Evolutionary conservation across 179 eudicot genomes (phyloP).

Genomic region (Nepenthes alata): DNA sequence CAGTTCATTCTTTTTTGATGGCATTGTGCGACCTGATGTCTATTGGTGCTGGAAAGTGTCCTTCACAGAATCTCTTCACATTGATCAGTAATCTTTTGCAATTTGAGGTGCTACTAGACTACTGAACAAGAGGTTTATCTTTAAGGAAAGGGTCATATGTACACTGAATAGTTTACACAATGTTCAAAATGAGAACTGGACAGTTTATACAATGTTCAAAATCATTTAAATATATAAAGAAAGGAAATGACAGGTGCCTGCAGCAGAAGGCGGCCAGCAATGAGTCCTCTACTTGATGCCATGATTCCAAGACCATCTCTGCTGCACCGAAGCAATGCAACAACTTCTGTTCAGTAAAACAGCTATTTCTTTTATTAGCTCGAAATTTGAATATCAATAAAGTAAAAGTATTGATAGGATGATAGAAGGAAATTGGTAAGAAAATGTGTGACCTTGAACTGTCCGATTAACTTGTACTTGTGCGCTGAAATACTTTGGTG

Average conservation of each 20-base stretch:
- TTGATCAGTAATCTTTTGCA: too few species aligned
- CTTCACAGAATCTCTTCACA: too few species aligned
- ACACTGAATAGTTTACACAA: too few species aligned
- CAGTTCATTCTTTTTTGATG: too few species aligned
- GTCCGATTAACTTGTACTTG: conserved; percentile 71
- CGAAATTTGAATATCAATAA: not conserved
- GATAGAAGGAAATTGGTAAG: not conserved
- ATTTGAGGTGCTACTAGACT: too few species aligned
- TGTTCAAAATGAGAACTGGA: too few species aligned
- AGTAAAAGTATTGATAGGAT: not conserved
- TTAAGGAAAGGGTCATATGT: too few species aligned
- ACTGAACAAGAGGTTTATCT: too few species aligned
- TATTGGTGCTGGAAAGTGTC: too few species aligned
- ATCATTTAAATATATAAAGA: not conserved
- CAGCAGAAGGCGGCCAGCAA: conserved; percentile 73
- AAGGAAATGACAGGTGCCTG: conserved; percentile 32
- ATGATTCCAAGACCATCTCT: conserved; percentile 88
- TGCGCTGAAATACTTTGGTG: conserved; percentile 73
- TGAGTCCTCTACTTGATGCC: conserved; percentile 92
- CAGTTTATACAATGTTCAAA: too few species aligned
- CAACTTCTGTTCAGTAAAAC: conserved; percentile 46
- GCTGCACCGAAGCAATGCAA: conserved; percentile 92
- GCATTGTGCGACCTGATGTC: too few species aligned
- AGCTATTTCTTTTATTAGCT: conserved; percentile 1
- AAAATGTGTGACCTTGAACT: conserved; percentile 52